Base-by-base conservation (phyloP, 2,329 filamentous ascomycete genomes). In the Sarocladiaceae sp. region DNA sequence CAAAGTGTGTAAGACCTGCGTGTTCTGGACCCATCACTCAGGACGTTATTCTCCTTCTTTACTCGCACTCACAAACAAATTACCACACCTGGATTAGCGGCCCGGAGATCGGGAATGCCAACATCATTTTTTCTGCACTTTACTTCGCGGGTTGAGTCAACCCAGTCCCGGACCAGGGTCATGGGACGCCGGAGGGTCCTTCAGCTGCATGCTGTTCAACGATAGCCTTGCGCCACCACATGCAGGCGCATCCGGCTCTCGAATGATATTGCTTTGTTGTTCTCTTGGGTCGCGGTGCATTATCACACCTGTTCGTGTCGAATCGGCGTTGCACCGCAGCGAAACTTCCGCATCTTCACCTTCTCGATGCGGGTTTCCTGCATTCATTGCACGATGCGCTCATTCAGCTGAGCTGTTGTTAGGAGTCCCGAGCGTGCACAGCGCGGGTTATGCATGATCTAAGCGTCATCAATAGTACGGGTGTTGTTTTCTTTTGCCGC, bases 201-300 rank as follows among this genome's bases (percentile, higher is more conserved):
- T 44, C 40, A 44, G 40, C 40, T 44, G 13, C 10, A 44, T n/a
- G 40, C 40, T 22, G 40, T 25, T 44, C 40, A 28, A 44, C 40
- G 23, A 26, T 44, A 44, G 40, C 40, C 40, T 44, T 44, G 40
- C 40, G 40, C 40, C 40, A 44, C 40, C 20, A 44, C 23, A 11
- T 44, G 40, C 40, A 44, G 23, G 40, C 17, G 8, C 7, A 40
- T 40, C 37, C 4, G 17, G 7, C 20, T 40, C 35, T 40, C 17
- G 37, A 40, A 20, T 40, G 5, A 22, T 22, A 20, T 23, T 40
- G 37, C 37, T 40, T 23, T 15, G 33, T 36, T n/a, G 7, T n/a
- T 36, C 8, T 36, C 33, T 36, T 40, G 4, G 37, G 11, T 23
- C 37, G 20, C 17, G 20, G 4, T 23, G 37, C 20, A 22, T 8